Evolutionary conservation across 139 green algal species (phyloP).

Genomic region (Tetraselmis chui): DNA sequence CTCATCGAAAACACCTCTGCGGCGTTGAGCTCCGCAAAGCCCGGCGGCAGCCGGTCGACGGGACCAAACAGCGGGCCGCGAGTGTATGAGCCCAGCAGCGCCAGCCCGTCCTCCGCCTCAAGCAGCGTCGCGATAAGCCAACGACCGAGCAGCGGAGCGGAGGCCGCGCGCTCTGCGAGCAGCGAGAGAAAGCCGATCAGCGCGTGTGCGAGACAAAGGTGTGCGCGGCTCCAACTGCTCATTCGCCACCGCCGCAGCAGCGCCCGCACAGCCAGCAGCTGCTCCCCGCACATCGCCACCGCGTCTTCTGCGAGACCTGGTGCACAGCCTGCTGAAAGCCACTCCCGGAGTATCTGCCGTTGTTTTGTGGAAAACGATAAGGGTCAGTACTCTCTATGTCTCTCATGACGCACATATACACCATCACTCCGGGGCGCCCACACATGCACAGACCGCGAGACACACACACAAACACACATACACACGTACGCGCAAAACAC

Average conservation of each 20-base stretch:
- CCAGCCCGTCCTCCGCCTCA: background rate
- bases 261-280: conserved; percentile 13
- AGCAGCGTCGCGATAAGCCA: background rate
- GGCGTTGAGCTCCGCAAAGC: background rate
- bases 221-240: conserved; percentile 4
- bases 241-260: conserved; percentile 2
- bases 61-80: background rate
- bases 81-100: background rate
- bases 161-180: background rate
- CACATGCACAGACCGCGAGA: no score
- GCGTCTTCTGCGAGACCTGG: conserved; percentile 19
- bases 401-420: no score
- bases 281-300: conserved; percentile 12
- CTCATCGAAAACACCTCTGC: background rate
- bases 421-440: no score
- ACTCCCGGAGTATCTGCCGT: background rate
- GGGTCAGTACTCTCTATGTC: no score
- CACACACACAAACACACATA: no score
- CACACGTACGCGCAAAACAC: no score
- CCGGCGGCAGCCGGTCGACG: background rate
- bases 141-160: background rate
- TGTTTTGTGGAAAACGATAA: no score
- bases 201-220: background rate
- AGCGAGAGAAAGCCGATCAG: conserved; percentile 12
- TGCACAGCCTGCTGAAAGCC: background rate